Evolutionary conservation across 768 basidiomycete species (phyloP).

Genomic region (Kwoniella sp.): DNA sequence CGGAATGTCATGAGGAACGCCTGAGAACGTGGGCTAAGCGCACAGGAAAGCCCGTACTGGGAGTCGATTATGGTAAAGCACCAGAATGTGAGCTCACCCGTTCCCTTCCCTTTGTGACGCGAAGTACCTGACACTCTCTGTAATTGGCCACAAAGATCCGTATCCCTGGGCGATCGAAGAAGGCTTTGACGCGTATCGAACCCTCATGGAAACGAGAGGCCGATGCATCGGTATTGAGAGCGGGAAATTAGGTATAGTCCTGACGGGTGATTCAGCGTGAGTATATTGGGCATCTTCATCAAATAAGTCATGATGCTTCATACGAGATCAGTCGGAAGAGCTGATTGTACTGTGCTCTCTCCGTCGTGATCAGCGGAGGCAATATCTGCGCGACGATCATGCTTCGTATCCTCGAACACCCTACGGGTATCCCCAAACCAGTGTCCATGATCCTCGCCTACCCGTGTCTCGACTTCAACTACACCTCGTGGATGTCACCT

Average conservation of each 20-base stretch:
- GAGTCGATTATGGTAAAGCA: conserved; percentile 93
- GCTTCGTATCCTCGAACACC: conserved; percentile 75
- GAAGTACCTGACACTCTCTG: neutral
- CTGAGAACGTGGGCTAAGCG: conserved; percentile 79
- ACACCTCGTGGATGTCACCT: conserved; percentile 82
- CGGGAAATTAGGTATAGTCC: conserved; percentile 71
- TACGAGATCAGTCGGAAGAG: neutral
- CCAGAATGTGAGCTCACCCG: conserved; percentile 70
- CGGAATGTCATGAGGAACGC: conserved; percentile 94
- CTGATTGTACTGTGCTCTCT: neutral
- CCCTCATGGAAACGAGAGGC: conserved; percentile 78
- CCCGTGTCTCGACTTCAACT: conserved; percentile 93
- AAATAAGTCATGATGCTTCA: neutral
- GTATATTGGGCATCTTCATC: conserved; percentile 52
- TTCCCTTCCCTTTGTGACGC: neutral
- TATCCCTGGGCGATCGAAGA: conserved; percentile 97
- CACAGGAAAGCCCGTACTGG: conserved; percentile 75
- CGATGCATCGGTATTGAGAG: conserved; percentile 83
- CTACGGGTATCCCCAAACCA: conserved; percentile 67
- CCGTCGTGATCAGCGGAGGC: conserved; percentile 67
- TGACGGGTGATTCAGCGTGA: conserved; percentile 97
- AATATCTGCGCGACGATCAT: conserved; percentile 82
- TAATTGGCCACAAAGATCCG: conserved; percentile 66
- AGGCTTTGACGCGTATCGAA: conserved; percentile 82
- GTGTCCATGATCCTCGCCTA: conserved; percentile 84